A percentile compares a stretch with the other conserved stretches of the same genome.
Evolutionary conservation across 2,329 filamentous ascomycete species (phyloP).

Genomic region (Karstenula rhodostoma): DNA sequence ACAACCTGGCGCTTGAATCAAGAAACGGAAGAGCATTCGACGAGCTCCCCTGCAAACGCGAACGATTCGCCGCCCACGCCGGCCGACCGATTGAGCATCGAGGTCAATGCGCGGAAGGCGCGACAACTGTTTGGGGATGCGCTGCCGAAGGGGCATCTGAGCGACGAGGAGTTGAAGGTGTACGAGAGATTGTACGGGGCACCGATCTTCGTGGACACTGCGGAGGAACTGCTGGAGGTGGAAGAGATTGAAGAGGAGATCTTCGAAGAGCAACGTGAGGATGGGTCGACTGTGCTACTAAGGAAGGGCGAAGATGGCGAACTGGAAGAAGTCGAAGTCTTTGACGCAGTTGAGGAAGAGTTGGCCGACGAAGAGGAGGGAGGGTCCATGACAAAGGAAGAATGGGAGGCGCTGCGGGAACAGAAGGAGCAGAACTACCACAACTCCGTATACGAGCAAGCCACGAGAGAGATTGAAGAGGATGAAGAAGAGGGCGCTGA

Average conservation of each 20-base stretch:
- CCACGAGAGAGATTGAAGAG: conserved; percentile 52
- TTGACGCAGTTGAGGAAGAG: conserved; percentile 42
- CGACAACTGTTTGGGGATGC: conserved; percentile 79
- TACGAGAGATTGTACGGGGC: conserved; percentile 85
- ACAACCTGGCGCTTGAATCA: conserved; percentile 26
- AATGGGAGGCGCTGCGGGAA: conserved; percentile 47
- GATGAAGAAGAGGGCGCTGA: conserved; percentile 47
- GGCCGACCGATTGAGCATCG: conserved; percentile 53
- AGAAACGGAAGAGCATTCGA: conserved; percentile 19
- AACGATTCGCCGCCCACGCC: conserved; percentile 20
- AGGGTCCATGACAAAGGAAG: conserved; percentile 37
- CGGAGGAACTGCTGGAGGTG: conserved; percentile 57
- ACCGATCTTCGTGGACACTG: conserved; percentile 70
- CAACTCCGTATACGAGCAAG: conserved; percentile 51
- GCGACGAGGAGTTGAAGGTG: conserved; percentile 72
- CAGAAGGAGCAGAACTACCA: conserved; percentile 43
- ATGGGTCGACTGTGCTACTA: conserved; percentile 55
- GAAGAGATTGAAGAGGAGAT: conserved; percentile 58
- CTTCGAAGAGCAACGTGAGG: conserved; percentile 38
- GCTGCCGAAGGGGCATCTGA: conserved; percentile 75
- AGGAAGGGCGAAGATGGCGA: conserved; percentile 64
- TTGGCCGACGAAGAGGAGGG: conserved; percentile 35
- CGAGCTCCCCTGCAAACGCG: conserved; percentile 8
- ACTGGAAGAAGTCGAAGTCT: conserved; percentile 66
- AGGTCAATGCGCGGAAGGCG: conserved; percentile 73